Percentiles rank a stretch among this genome's conserved stretches.
Conservation (phyloP, 2,329 filamentous ascomycete species). For the Aureobasidium vineae region DNA sequence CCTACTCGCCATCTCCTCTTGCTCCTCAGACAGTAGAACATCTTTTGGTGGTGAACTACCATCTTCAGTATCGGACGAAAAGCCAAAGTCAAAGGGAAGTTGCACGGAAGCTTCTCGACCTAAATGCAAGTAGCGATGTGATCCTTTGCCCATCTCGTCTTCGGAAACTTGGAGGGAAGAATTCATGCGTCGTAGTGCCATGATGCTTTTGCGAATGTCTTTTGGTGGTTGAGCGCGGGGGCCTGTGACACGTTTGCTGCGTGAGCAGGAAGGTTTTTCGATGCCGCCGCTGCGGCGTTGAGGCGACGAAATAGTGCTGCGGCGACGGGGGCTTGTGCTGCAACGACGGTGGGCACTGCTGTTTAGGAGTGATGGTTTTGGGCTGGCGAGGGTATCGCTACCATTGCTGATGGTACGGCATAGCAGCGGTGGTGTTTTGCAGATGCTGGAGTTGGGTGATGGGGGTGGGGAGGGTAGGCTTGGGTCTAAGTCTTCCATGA, state of each 20-base stretch:
- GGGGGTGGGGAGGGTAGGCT: constrained; percentile 5
- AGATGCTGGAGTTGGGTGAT: constrained; percentile 16
- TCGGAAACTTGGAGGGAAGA: constrained; percentile 29
- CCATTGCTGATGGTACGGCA: background rate
- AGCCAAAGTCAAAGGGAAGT: constrained; percentile 34
- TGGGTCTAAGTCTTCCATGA: constrained; percentile 13
- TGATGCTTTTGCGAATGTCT: constrained; percentile 42
- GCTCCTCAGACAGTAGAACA: background rate
- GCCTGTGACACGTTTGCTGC: constrained; percentile 27
- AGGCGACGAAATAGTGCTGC: background rate
- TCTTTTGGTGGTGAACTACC: background rate
- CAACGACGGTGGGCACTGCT: background rate
- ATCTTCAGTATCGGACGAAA: background rate
- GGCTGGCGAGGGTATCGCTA: background rate
- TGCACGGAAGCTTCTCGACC: constrained; percentile 42
- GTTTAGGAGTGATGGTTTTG: background rate
- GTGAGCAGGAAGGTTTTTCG: background rate
- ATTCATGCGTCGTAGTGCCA: constrained; percentile 46
- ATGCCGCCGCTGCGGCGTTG: constrained; percentile 1
- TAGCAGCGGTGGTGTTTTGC: constrained; percentile 11
- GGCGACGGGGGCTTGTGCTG: constrained; percentile 3
- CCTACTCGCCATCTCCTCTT: background rate
- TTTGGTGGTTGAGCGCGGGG: constrained; percentile 41
- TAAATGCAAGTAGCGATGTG: constrained; percentile 42
- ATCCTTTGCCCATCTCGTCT: constrained; percentile 32